Conservation (phyloP, 371 early-diverging fungal species). For the Mucor sp. region DNA sequence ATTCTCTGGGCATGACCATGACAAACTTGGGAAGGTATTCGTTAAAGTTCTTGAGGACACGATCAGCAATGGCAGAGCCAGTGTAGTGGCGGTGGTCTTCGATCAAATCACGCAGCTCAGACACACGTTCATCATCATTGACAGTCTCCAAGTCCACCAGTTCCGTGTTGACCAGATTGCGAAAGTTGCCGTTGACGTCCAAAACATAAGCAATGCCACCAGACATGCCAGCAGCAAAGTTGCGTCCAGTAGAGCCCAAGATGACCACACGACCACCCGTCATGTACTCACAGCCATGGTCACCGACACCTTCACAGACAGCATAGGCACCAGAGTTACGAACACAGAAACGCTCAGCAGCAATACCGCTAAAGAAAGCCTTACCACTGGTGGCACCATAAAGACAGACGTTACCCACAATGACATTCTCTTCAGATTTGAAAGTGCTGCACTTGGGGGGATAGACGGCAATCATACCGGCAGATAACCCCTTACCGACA, state of each 20-base stretch:
- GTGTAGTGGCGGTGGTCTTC: slow-evolving; percentile 82
- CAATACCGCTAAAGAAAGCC: slow-evolving; percentile 92
- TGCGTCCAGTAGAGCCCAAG: slow-evolving; percentile 84
- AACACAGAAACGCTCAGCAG: slow-evolving; percentile 98
- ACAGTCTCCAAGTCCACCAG: slow-evolving; percentile 87
- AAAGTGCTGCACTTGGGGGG: slow-evolving; percentile 81
- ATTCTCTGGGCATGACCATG: slow-evolving; percentile 94
- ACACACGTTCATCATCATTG: slow-evolving; percentile 74
- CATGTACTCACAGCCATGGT: slow-evolving; percentile 99
- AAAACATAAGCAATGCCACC: slow-evolving; percentile 93
- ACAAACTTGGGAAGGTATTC: slow-evolving; percentile 77
- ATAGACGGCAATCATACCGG: slow-evolving; percentile 87
- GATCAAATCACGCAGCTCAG: slow-evolving; percentile 74
- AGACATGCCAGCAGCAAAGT: slow-evolving; percentile 97
- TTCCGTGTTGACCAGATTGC: slow-evolving; percentile 78
- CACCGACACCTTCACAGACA: slow-evolving; percentile 96
- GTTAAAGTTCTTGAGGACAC: slow-evolving; percentile 72
- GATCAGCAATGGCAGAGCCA: slow-evolving; percentile 77
- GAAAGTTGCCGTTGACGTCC: slow-evolving; percentile 61
- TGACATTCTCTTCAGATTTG: slow-evolving; percentile 84
- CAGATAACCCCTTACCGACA: slow-evolving; percentile 96
- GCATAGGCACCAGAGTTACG: slow-evolving; percentile 97
- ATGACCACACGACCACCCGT: slow-evolving; percentile 90
- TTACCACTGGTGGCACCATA: slow-evolving; percentile 96
- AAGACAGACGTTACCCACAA: slow-evolving; percentile 95